Percentiles rank a stretch among this genome's conserved stretches.
phyloP scores from a whole-genome alignment of 805 yeast species.

The Saccharomyces jurei region DNA sequence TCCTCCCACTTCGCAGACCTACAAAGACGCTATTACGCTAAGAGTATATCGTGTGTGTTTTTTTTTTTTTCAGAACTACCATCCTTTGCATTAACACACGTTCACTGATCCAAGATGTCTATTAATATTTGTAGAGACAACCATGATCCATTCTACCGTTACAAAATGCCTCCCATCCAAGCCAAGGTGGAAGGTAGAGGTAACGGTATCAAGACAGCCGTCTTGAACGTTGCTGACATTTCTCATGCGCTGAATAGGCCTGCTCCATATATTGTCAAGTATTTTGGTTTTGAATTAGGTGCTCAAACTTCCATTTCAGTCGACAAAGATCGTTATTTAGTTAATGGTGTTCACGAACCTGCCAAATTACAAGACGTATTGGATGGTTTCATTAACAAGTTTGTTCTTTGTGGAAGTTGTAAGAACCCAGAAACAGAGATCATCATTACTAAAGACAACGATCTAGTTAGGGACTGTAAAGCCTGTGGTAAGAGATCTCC shows the following conservation, averaged over 20 bases:
- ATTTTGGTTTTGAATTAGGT: constrained; percentile 93
- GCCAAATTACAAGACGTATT: constrained; percentile 84
- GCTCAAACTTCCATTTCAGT: constrained; percentile 86
- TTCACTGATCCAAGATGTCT: constrained; percentile 48
- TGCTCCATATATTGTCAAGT: constrained; percentile 83
- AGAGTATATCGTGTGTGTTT: background rate
- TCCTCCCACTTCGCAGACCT: background rate
- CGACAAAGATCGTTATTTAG: constrained; percentile 75
- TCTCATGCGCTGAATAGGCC: constrained; percentile 94
- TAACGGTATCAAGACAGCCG: constrained; percentile 96
- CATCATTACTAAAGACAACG: constrained; percentile 56
- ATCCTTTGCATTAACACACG: background rate
- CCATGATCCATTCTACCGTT: constrained; percentile 97
- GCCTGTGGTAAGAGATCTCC: constrained; percentile 91
- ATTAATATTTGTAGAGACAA: constrained; percentile 95
- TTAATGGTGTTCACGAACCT: constrained; percentile 91
- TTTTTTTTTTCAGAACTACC: background rate
- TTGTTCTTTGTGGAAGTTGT: constrained; percentile 89
- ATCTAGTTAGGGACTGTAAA: constrained; percentile 85
- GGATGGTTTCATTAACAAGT: constrained; percentile 89
- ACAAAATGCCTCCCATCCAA: constrained; percentile 97
- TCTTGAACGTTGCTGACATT: constrained; percentile 83
- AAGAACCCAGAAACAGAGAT: constrained; percentile 97
- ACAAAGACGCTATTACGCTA: background rate
- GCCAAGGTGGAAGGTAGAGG: constrained; percentile 98